Evolutionary conservation across 2,329 filamentous ascomycete species (phyloP), one percentile per base, ranked within the genome.

Genomic region (Colletotrichum brevisporum): DNA sequence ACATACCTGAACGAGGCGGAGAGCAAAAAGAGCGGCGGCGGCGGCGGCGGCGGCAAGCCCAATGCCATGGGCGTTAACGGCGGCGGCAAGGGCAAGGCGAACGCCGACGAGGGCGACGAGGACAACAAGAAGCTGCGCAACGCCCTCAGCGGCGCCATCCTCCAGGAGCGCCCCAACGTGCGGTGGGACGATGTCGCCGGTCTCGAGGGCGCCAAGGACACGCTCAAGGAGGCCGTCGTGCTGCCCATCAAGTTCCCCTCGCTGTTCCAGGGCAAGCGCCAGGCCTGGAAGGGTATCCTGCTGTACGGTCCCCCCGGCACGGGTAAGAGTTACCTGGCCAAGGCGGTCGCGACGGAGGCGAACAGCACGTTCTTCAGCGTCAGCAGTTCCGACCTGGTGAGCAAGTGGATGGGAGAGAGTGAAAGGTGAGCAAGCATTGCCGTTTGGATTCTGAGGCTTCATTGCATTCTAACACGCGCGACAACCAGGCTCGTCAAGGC

Each of bases 331-430:
- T 98, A 98, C 81, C 85, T 99, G 62, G 96, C 96, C 71, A 99
- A 98, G 82, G 96, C 96, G 2, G 95, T 99, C 58, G 96, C 96
- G 61, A 99, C 96, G 18, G 96, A 99, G 82, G 96, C 96, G 68
- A 98, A 99, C 82, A 98, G 95, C 82, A 98, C 96, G 4, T 99
- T 99, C 80, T 99, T 99, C 88, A 98, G 94, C 77, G 95, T 99
- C 73, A 97, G 94, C 83, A 97, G 94, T 86, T 97, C 94, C 78
- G 96, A 99, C 79, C 81, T 99, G 81, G 96, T 99, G 70, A 97
- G 94, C 80, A 99, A 99, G 80, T 99, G 96, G 96, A 99, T 99
- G 96, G 96, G 96, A 84, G 96, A 99, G 83, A 97, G 93, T 86
- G 96, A 99, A 89, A 90, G 94, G 94, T 97, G 84, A 56, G 86